Conservation (phyloP, 1,284 basidiomycete genomes). For the Melampsora occidentalis region DNA sequence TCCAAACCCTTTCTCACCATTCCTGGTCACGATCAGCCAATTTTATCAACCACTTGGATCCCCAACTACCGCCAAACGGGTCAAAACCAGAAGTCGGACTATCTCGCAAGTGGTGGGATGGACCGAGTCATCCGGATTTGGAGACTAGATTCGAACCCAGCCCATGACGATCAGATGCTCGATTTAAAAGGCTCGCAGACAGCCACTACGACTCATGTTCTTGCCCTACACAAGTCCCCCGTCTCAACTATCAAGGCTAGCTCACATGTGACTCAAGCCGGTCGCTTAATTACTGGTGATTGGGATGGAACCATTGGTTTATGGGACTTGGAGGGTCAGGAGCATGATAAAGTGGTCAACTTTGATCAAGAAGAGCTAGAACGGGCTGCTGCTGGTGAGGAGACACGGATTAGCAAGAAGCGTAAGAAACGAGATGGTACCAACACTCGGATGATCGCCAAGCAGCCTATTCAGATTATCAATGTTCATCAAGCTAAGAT, state of each 20-base stretch:
- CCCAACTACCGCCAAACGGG: neutral
- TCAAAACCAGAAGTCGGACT: slow-evolving; percentile 6
- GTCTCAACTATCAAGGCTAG: slow-evolving; percentile 66
- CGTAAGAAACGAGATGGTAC: slow-evolving; percentile 23
- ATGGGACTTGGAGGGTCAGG: slow-evolving; percentile 58
- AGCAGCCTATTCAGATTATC: slow-evolving; percentile 66
- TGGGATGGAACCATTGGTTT: slow-evolving; percentile 78
- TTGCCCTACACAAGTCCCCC: slow-evolving; percentile 64
- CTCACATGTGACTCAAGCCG: slow-evolving; percentile 55
- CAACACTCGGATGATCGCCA: slow-evolving; percentile 53
- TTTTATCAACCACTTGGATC: slow-evolving; percentile 31
- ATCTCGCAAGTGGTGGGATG: slow-evolving; percentile 24
- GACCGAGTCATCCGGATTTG: slow-evolving; percentile 41
- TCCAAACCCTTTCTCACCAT: slow-evolving; percentile 47
- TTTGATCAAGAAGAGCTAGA: slow-evolving; percentile 56
- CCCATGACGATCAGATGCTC: slow-evolving; percentile 45
- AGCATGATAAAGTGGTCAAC: slow-evolving; percentile 65
- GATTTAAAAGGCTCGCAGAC: slow-evolving; percentile 59
- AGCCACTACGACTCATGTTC: slow-evolving; percentile 61
- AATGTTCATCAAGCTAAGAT: slow-evolving; percentile 72
- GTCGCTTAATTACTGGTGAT: slow-evolving; percentile 66
- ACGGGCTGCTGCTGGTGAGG: slow-evolving; percentile 48
- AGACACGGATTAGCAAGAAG: slow-evolving; percentile 36
- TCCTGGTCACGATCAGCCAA: slow-evolving; percentile 41
- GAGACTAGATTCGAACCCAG: slow-evolving; percentile 35